Conservation (phyloP, 2,329 filamentous ascomycete genomes). For the Fusarium verticillioides region DNA sequence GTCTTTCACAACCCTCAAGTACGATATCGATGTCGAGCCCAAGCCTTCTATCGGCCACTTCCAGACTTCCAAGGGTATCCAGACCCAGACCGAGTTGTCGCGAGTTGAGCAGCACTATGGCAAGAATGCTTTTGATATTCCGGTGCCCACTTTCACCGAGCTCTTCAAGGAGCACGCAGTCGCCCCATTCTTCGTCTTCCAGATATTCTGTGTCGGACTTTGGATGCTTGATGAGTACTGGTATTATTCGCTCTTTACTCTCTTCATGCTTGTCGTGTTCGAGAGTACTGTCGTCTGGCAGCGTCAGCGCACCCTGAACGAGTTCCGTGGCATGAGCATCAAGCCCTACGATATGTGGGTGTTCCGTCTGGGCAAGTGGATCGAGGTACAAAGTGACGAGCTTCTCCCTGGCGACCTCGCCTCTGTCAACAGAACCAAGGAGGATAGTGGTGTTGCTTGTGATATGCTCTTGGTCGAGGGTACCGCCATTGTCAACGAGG, state of each 20-base stretch:
- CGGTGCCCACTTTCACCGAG: slow-evolving; percentile 93
- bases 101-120: slow-evolving; percentile 93
- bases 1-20: slow-evolving; percentile 84
- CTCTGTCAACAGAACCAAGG: slow-evolving; percentile 92
- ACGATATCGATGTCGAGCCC: slow-evolving; percentile 85
- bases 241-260: slow-evolving; percentile 99
- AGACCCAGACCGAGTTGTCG: slow-evolving; percentile 78
- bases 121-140: slow-evolving; percentile 95
- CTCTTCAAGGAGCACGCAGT: slow-evolving; percentile 98
- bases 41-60: slow-evolving; percentile 83
- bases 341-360: slow-evolving; percentile 97
- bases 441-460: slow-evolving; percentile 95
- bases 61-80: slow-evolving; percentile 82
- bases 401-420: slow-evolving; percentile 93
- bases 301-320: slow-evolving; percentile 91
- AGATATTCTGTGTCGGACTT: slow-evolving; percentile 96
- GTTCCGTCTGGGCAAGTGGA: slow-evolving; percentile 88
- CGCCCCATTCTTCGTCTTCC: slow-evolving; percentile 98
- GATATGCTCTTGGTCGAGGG: slow-evolving; percentile 97
- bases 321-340: slow-evolving; percentile 99
- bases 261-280: slow-evolving; percentile 97
- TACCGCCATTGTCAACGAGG: slow-evolving; percentile 97
- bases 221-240: slow-evolving; percentile 99
- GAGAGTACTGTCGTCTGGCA: slow-evolving; percentile 99
- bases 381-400: slow-evolving; percentile 88